Base-by-base conservation (phyloP, 495 filamentous ascomycete species). In the Platismatia glauca region DNA sequence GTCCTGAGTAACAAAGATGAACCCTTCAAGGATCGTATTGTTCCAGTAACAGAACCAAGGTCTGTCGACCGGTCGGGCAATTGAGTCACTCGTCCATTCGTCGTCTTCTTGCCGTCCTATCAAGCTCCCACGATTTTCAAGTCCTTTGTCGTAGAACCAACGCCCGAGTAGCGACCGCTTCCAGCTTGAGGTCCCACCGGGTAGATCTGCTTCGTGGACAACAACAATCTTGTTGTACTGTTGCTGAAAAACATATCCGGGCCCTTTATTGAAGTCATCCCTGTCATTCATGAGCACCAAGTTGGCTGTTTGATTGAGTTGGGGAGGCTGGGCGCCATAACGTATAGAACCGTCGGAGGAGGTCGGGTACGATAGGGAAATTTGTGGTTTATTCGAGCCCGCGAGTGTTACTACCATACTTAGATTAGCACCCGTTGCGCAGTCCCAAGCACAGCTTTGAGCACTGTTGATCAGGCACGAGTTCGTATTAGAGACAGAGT, bases 1-100 rank as follows among this genome's bases (percentile, higher is more conserved):
- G 69, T 74, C 70, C 55, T 74, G 59, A 52, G 67, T 57, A 44
- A 57, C 37, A 70, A 92, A 97, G 62, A 97, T 84, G 71, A 91
- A 94, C 22, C 86, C 78, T 66, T 95, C 90, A 55, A 97, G 76
- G 53, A 84, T 78, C 0, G 91, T 95, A 7, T 83, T 78, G 63
- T 93, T 91, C 90, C 90, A 97, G 69, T 81, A 87, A 72, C 92
- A 97, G 66, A 89, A 85, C 91, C 91, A 97, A 3, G 89, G 86
- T 58, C 80, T 83, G 41, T 92, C 86, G 0, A 85, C 84, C 3
- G 76, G 73, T 58, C 80, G 67, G 4, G 83, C 82, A 44, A 78
- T 43, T 4, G 43, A 48, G 22, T 35, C 67, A 22, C 79, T 68
- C 62, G 81, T 85, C 44, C 79, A 69, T 15, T 68, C 15, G 62